Conservation (phyloP, 2,329 filamentous ascomycete genomes). For the Beauveria brongniartii region DNA sequence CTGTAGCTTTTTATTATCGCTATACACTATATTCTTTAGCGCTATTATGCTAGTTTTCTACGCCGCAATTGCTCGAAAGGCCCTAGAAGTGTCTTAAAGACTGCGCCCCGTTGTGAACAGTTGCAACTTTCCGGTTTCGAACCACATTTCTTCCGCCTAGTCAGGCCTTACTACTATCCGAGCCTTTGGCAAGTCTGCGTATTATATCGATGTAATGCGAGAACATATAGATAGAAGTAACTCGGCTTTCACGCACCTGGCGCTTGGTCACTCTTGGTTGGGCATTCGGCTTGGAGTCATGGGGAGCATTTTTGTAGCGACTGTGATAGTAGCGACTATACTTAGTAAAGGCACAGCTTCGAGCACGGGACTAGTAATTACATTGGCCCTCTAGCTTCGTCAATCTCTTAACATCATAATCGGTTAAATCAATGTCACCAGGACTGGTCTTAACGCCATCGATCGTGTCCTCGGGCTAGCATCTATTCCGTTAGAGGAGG, state of each 20-base stretch:
- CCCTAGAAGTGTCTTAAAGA: not conserved
- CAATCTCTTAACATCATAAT: not conserved
- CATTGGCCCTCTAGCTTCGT: slow-evolving; percentile 6
- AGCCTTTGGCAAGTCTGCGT: slow-evolving; percentile 4
- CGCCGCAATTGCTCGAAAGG: not conserved
- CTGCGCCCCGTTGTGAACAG: slow-evolving; percentile 2
- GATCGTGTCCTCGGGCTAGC: slow-evolving; percentile 1
- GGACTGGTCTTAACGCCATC: slow-evolving; percentile 5
- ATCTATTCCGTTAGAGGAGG: slow-evolving; percentile 1
- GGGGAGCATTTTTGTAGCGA: slow-evolving; percentile 2
- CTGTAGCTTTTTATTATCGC: not conserved
- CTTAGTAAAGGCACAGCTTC: not conserved
- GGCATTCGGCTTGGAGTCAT: slow-evolving; percentile 6
- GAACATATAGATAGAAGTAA: slow-evolving; percentile 2
- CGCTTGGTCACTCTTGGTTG: slow-evolving; percentile 1
- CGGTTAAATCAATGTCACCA: not conserved
- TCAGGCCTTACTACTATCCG: slow-evolving; percentile 11
- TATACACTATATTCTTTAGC: not conserved
- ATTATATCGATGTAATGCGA: slow-evolving; percentile 5
- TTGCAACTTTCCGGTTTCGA: not conserved
- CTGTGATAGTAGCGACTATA: not conserved
- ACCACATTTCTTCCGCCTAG: slow-evolving; percentile 2
- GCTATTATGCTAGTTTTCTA: not conserved
- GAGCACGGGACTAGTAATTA: slow-evolving; percentile 5
- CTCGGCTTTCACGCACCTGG: slow-evolving; percentile 2